Conservation (phyloP, 2,329 filamentous ascomycete species). For the Microdochium paspali region DNA sequence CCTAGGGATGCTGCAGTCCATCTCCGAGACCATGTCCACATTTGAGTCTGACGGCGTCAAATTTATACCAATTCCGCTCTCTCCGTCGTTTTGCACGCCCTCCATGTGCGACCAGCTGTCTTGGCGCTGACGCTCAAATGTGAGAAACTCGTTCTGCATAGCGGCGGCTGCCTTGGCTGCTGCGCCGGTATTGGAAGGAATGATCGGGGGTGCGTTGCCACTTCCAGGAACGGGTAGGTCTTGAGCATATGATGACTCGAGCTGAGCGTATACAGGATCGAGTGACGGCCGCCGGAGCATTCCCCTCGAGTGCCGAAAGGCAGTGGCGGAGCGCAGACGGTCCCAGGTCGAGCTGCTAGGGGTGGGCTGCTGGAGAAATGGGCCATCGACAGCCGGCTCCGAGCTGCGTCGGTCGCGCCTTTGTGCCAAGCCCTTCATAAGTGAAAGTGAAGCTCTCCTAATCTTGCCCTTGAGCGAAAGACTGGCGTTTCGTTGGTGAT, state of each 20-base stretch:
- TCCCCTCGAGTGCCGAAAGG: conserved; percentile 37
- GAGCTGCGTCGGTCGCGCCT: conserved; percentile 29
- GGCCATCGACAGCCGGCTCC: conserved; percentile 12
- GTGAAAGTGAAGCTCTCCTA: conserved; percentile 44
- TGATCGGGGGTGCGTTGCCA: conserved; percentile 46
- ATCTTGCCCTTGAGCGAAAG: conserved; percentile 37
- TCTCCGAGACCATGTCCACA: conserved; percentile 19
- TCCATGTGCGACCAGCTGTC: conserved; percentile 18
- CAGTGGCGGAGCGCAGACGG: conserved; percentile 39
- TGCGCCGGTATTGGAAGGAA: conserved; percentile 49
- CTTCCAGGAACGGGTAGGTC: conserved; percentile 35
- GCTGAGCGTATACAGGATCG: conserved; percentile 26
- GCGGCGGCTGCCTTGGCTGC: conserved; percentile 53
- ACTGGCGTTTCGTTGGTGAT: background rate
- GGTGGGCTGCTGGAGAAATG: conserved; percentile 25
- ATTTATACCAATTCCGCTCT: conserved; percentile 56
- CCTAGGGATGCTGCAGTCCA: conserved; percentile 27
- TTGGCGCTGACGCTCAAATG: conserved; percentile 24
- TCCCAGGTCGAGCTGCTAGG: conserved; percentile 42
- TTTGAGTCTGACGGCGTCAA: conserved; percentile 33
- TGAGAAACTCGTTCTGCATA: conserved; percentile 43
- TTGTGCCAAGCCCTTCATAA: conserved; percentile 41
- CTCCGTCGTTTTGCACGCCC: conserved; percentile 35
- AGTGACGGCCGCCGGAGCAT: conserved; percentile 29
- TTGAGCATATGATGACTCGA: conserved; percentile 15